These are phyloP conservation scores for Euptelea pleiosperma DNA, from an alignment of 164 flowering plant species.

Conservation along the genomic window DNA sequence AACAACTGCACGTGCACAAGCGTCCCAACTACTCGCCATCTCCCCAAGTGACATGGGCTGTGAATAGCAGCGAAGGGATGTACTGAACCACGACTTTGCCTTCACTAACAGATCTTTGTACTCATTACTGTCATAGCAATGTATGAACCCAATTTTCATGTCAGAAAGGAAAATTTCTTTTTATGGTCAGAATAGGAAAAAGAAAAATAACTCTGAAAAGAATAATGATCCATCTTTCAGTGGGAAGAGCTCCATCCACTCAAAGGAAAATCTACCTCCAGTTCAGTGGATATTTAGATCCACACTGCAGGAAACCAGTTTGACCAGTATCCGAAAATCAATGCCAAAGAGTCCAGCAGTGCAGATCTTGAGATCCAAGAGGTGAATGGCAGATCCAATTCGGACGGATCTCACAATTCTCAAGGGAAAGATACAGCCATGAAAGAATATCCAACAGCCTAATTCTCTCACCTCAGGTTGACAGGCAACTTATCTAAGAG, in stretches of 20 bases:
- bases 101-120: constrained; percentile 59
- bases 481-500: constrained; percentile 72
- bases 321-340: neutral
- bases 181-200: no score
- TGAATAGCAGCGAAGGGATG: constrained; percentile 53
- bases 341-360: neutral
- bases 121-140: constrained; percentile 47
- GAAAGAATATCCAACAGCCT: neutral
- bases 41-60: constrained; percentile 67
- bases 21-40: constrained; percentile 81
- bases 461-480: constrained; percentile 52
- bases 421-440: neutral
- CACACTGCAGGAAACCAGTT: no score
- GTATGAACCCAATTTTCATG: neutral
- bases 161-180: neutral
- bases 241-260: neutral
- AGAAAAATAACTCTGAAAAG: no score
- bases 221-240: no score
- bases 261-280: no score
- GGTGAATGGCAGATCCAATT: neutral
- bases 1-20: constrained; percentile 61
- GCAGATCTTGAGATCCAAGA: neutral
- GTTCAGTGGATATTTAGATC: no score
- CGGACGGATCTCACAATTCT: neutral
- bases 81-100: constrained; percentile 54